A percentile compares a stretch with the other conserved stretches of the same genome.
Evolutionary conservation across 306 rosid species (phyloP).

Genomic region (Prunus salicina): DNA sequence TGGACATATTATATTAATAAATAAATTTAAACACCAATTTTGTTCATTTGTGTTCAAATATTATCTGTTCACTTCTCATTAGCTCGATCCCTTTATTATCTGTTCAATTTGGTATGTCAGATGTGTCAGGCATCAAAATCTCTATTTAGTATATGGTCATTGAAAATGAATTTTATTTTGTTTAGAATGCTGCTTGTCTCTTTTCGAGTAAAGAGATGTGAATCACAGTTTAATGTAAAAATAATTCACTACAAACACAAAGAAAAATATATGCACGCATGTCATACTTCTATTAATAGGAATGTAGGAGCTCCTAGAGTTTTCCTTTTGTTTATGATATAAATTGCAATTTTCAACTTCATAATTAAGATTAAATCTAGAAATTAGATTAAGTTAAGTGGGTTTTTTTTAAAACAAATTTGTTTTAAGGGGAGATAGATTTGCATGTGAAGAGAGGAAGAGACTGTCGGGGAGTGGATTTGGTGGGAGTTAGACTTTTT

Average conservation of each 20-base stretch:
- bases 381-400: slow-evolving; percentile 9
- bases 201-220: too few relatives aligned
- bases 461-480: slow-evolving; percentile 58
- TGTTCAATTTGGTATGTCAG: neutral
- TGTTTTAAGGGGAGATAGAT: slow-evolving; percentile 8
- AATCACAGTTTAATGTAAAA: too few relatives aligned
- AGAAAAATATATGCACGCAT: too few relatives aligned
- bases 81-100: neutral
- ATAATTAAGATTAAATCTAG: neutral
- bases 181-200: neutral
- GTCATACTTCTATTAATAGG: fast-evolving
- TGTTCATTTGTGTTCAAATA: neutral
- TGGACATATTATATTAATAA: slow-evolving; percentile 14
- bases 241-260: too few relatives aligned
- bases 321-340: too few relatives aligned
- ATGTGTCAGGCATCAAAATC: neutral
- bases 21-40: slow-evolving; percentile 22
- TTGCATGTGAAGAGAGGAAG: slow-evolving; percentile 60
- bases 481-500: slow-evolving; percentile 35
- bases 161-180: slow-evolving; percentile 5
- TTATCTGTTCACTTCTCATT: slow-evolving; percentile 5
- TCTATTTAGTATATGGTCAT: neutral
- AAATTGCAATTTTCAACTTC: neutral
- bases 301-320: too few relatives aligned
- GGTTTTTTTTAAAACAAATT: neutral